phyloP scores from a whole-genome alignment of 108 stramenopile species.

The Thalassiosira profunda region DNA sequence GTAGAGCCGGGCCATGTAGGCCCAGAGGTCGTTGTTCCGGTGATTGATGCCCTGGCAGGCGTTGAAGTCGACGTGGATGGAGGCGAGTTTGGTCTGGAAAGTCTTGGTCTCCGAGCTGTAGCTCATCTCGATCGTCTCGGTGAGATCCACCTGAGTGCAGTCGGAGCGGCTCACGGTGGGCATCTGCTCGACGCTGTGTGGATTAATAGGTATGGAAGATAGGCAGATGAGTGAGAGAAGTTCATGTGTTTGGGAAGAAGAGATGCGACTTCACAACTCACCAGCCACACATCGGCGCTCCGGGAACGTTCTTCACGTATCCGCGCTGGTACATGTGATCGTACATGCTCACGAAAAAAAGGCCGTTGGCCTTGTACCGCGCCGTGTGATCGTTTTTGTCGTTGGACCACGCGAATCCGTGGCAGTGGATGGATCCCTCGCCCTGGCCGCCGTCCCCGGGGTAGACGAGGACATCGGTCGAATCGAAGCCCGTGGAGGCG shows the following conservation, averaged over 20 bases:
- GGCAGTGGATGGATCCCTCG: constrained; percentile 59
- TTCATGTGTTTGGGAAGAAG: background rate
- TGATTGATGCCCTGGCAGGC: constrained; percentile 53
- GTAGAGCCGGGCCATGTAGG: constrained; percentile 43
- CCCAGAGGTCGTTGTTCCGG: constrained; percentile 55
- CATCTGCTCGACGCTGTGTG: constrained; percentile 54
- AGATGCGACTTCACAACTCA: constrained; percentile 2
- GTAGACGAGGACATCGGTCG: constrained; percentile 16
- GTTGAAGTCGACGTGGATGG: constrained; percentile 46
- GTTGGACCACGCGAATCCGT: constrained; percentile 59
- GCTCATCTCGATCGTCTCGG: constrained; percentile 22
- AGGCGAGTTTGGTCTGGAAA: constrained; percentile 17
- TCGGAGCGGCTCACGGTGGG: constrained; percentile 54
- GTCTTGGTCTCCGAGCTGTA: constrained; percentile 28
- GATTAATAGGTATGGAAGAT: background rate
- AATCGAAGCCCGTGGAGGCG: constrained; percentile 8
- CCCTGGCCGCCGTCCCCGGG: constrained; percentile 30
- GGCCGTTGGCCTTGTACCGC: constrained; percentile 53
- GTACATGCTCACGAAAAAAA: constrained; percentile 62
- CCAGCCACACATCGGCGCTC: constrained; percentile 59
- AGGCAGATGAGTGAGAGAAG: background rate
- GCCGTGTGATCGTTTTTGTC: constrained; percentile 15
- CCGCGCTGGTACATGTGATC: constrained; percentile 64
- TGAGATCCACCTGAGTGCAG: constrained; percentile 50
- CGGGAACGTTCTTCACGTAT: constrained; percentile 51